phyloP scores from a whole-genome alignment of 2,329 filamentous ascomycete genomes.

The Nothopassalora personata region DNA sequence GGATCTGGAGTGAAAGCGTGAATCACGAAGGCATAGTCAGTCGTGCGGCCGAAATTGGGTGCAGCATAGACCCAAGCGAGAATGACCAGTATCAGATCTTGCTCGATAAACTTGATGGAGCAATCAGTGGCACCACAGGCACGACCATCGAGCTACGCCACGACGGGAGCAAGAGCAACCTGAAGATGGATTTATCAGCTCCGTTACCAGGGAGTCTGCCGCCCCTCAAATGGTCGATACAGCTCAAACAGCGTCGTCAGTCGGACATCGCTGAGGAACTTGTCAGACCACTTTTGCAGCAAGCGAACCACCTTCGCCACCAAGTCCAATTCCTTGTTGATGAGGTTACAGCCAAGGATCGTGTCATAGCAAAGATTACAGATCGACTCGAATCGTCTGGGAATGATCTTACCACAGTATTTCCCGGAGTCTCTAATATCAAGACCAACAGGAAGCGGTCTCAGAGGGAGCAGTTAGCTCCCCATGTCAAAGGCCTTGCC shows the following conservation, averaged over 20 bases:
- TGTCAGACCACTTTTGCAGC: constrained; percentile 49
- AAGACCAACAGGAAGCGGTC: constrained; percentile 42
- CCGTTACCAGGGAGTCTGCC: constrained; percentile 58
- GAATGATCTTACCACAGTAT: constrained; percentile 52
- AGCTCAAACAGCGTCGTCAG: constrained; percentile 43
- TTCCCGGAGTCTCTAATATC: constrained; percentile 49
- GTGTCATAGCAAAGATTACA: constrained; percentile 52
- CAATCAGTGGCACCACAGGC: constrained; percentile 37
- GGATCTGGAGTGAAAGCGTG: constrained; percentile 66
- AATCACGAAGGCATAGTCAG: constrained; percentile 57
- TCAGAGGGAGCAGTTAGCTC: constrained; percentile 48
- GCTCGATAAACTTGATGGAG: constrained; percentile 56
- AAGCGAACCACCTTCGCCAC: constrained; percentile 43
- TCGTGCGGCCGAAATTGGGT: constrained; percentile 58
- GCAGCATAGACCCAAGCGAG: constrained; percentile 68
- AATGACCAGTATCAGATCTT: constrained; percentile 64
- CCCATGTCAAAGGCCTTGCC: constrained; percentile 50
- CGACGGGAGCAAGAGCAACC: constrained; percentile 26
- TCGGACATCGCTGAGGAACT: constrained; percentile 45
- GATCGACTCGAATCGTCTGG: constrained; percentile 54
- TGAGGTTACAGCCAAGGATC: constrained; percentile 54
- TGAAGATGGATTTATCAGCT: constrained; percentile 53
- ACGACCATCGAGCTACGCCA: constrained; percentile 32
- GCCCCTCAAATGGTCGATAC: constrained; percentile 61
- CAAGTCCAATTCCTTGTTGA: constrained; percentile 47